Evolutionary conservation across 2,329 filamentous ascomycete genomes (phyloP).

Genomic region (Fusarium avenaceum): DNA sequence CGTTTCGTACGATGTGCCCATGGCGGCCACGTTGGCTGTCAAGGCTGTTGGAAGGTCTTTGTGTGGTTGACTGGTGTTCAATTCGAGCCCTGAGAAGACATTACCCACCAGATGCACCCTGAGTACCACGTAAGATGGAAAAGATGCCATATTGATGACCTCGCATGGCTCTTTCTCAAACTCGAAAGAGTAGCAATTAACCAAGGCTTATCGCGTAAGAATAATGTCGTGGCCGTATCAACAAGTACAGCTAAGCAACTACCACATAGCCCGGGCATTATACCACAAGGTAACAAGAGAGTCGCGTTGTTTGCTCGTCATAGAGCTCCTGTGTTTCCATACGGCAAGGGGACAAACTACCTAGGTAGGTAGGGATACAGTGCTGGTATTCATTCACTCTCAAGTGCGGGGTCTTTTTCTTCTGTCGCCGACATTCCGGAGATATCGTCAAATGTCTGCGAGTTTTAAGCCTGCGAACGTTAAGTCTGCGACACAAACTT

Average conservation of each 20-base stretch:
- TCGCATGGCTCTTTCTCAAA: not conserved
- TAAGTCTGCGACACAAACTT: slow-evolving; percentile 27
- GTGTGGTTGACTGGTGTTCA: slow-evolving; percentile 19
- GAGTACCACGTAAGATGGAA: not conserved
- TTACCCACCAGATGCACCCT: not conserved
- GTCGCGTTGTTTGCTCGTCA: slow-evolving; percentile 2
- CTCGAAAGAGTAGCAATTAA: not conserved
- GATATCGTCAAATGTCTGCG: slow-evolving; percentile 39
- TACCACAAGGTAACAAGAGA: not conserved
- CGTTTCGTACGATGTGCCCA: slow-evolving; percentile 45
- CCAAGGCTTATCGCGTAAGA: not conserved
- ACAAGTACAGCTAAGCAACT: not conserved
- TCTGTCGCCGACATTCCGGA: slow-evolving; percentile 19
- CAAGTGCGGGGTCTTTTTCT: slow-evolving; percentile 31
- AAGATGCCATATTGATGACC: not conserved
- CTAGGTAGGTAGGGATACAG: too few relatives aligned
- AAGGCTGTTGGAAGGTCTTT: slow-evolving; percentile 24
- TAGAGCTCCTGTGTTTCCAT: not conserved
- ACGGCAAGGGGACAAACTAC: not conserved
- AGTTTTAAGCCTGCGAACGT: slow-evolving; percentile 20
- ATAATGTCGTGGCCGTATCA: not conserved
- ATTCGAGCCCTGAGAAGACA: not conserved
- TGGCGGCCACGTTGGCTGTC: slow-evolving; percentile 48
- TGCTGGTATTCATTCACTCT: not conserved
- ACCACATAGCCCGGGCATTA: not conserved